Percentiles rank a stretch among this genome's conserved stretches.
Evolutionary conservation across 495 filamentous ascomycete genomes (phyloP).

Genomic region (Podospora pseudoanserina): DNA sequence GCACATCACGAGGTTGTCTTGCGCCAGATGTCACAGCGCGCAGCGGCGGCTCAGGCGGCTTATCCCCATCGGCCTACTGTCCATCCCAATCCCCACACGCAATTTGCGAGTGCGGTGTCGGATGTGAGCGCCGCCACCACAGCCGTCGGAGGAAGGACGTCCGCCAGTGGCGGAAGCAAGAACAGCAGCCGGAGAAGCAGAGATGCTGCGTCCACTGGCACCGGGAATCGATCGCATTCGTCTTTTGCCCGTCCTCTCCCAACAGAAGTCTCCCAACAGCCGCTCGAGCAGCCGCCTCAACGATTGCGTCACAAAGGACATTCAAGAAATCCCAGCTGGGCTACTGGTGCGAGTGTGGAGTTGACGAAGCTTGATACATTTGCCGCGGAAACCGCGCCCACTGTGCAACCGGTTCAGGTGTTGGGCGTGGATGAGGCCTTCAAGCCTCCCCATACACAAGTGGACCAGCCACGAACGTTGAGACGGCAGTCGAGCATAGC

Average conservation of each 20-base stretch:
- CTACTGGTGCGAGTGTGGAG: neutral
- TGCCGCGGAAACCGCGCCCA: neutral
- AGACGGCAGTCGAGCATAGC: slow-evolving; percentile 27
- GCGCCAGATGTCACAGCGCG: slow-evolving; percentile 19
- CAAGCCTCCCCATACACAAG: neutral
- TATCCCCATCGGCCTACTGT: slow-evolving; percentile 3
- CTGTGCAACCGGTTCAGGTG: neutral
- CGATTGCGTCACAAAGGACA: neutral
- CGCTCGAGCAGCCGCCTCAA: neutral
- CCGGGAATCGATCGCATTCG: neutral
- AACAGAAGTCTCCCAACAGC: neutral
- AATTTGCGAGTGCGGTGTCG: slow-evolving; percentile 15
- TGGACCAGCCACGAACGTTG: slow-evolving; percentile 18
- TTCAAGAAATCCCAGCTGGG: slow-evolving; percentile 19
- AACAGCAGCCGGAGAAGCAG: slow-evolving; percentile 10
- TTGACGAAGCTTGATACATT: neutral
- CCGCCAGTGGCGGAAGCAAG: neutral
- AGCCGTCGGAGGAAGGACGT: slow-evolving; percentile 2
- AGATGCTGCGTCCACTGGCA: neutral
- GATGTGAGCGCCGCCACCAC: slow-evolving; percentile 11
- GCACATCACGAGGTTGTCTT: slow-evolving; percentile 15
- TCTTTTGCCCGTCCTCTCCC: neutral
- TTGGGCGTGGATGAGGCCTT: slow-evolving; percentile 7
- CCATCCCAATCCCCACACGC: slow-evolving; percentile 24
- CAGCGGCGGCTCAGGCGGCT: neutral